phyloP scores from a whole-genome alignment of 148 eudicot genomes.

The Rhododendron henanense region DNA sequence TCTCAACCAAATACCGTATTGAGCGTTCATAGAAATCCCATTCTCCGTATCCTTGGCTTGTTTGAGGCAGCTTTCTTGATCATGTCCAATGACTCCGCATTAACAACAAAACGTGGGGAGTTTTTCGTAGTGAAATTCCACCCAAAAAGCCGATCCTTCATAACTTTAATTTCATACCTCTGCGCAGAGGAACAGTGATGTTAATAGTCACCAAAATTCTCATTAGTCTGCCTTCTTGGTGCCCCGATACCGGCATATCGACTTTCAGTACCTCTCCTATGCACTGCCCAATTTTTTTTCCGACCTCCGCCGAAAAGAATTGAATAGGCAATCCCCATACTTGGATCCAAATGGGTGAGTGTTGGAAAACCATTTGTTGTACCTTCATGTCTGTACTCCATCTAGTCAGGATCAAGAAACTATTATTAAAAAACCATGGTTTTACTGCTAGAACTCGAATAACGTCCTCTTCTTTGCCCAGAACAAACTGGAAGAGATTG shows the following conservation, averaged over 20 bases:
- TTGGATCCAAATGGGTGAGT: neutral
- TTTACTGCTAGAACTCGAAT: neutral
- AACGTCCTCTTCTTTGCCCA: neutral
- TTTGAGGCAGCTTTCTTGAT: too few species aligned
- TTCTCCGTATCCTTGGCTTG: too few species aligned
- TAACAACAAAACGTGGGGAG: neutral
- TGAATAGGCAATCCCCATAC: neutral
- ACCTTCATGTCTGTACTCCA: neutral
- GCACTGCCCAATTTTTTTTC: neutral
- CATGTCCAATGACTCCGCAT: neutral
- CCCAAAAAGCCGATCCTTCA: neutral
- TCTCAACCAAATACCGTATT: too few species aligned
- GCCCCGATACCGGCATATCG: neutral
- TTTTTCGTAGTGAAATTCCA: neutral
- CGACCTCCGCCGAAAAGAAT: neutral
- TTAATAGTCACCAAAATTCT: neutral
- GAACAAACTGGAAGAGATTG: neutral
- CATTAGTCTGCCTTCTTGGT: neutral
- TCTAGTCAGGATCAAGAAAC: neutral
- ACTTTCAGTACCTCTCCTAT: neutral
- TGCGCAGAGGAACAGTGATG: neutral
- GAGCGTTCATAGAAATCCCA: too few species aligned
- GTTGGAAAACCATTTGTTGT: neutral
- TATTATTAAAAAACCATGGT: neutral
- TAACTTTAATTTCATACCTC: neutral